phyloP scores from a whole-genome alignment of 768 basidiomycete genomes.

The Boletus reticulatus region DNA sequence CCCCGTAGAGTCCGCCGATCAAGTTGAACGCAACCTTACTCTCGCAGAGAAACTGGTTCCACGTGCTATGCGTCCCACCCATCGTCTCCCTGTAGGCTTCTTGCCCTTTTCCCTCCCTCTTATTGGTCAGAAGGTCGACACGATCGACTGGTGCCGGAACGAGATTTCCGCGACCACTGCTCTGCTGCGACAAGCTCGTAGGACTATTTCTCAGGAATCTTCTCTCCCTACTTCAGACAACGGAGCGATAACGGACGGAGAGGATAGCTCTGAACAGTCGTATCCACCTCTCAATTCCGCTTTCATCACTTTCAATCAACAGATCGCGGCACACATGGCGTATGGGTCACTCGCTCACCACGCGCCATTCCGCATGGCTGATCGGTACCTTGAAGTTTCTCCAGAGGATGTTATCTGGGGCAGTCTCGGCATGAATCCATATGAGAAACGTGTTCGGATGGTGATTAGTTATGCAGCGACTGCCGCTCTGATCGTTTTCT shows the following conservation, averaged over 20 bases:
- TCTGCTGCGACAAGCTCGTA: slow-evolving; percentile 51
- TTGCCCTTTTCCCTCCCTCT: slow-evolving; percentile 59
- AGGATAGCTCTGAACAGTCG: slow-evolving; percentile 22
- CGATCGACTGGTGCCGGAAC: slow-evolving; percentile 83
- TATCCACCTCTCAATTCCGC: slow-evolving; percentile 69
- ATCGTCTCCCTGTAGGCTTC: slow-evolving; percentile 59
- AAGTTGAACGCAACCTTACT: slow-evolving; percentile 29
- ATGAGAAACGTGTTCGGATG: slow-evolving; percentile 70
- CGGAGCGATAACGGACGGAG: slow-evolving; percentile 4
- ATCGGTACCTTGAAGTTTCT: slow-evolving; percentile 75
- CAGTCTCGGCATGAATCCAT: slow-evolving; percentile 87
- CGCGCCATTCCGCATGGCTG: slow-evolving; percentile 78
- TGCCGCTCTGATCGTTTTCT: slow-evolving; percentile 77
- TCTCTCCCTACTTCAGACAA: slow-evolving; percentile 15
- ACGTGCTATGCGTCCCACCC: slow-evolving; percentile 69
- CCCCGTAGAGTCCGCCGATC: slow-evolving; percentile 18
- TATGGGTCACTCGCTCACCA: slow-evolving; percentile 74
- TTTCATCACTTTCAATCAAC: slow-evolving; percentile 89
- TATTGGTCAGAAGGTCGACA: slow-evolving; percentile 86
- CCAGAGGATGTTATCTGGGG: slow-evolving; percentile 92
- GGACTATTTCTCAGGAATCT: slow-evolving; percentile 20
- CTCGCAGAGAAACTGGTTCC: slow-evolving; percentile 62
- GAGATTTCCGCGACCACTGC: slow-evolving; percentile 62
- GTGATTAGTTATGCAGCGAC: slow-evolving; percentile 74
- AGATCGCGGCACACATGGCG: slow-evolving; percentile 91